A percentile compares a stretch with the other conserved stretches of the same genome.
These are phyloP conservation scores for Solanum piurae DNA, from an alignment of 257 asterid species.

Conservation along the genomic window DNA sequence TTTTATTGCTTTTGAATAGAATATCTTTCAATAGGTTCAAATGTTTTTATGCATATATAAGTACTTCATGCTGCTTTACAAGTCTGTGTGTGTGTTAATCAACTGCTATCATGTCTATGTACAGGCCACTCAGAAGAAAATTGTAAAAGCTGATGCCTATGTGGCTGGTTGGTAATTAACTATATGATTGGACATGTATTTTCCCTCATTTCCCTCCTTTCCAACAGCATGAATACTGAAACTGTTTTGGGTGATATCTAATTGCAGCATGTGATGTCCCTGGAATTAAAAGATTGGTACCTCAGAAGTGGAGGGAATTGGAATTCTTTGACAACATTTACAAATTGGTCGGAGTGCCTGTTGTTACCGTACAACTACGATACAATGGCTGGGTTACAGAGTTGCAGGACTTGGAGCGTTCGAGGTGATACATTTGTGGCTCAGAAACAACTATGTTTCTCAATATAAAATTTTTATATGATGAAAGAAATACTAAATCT, in stretches of 20 bases:
- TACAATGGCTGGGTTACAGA: slow-evolving; percentile 99
- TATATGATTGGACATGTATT: neutral
- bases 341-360: slow-evolving; percentile 93
- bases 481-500: neutral
- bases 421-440: slow-evolving; percentile 39
- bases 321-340: slow-evolving; percentile 85
- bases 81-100: neutral
- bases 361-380: slow-evolving; percentile 90
- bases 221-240: neutral
- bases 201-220: slow-evolving; percentile 6
- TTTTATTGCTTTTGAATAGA: neutral
- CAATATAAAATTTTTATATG: neutral
- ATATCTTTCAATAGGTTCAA: neutral
- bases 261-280: slow-evolving; percentile 97
- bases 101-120: slow-evolving; percentile 1
- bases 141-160: slow-evolving; percentile 85
- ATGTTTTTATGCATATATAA: neutral
- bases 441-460: neutral
- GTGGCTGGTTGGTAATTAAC: slow-evolving; percentile 69
- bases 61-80: neutral
- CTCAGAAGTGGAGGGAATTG: slow-evolving; percentile 75
- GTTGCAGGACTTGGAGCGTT: slow-evolving; percentile 76
- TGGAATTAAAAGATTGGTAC: slow-evolving; percentile 85
- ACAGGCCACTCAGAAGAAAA: slow-evolving; percentile 94
- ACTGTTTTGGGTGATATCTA: neutral